Evolutionary conservation across 805 yeast species (phyloP).

Genomic region (Priceomyces fermenticarens): DNA sequence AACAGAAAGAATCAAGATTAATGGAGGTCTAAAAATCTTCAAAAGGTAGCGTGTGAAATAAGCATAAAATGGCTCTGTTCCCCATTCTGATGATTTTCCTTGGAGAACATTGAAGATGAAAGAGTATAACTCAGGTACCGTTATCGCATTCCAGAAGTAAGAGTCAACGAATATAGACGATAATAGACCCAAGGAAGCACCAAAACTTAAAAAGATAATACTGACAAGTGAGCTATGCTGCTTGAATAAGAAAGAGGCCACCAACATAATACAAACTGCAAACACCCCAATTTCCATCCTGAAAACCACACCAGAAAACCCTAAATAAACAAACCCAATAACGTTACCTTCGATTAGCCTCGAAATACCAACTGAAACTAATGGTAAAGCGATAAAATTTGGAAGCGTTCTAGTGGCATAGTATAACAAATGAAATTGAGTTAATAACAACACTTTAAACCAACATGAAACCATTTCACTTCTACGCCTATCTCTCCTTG

Average conservation of each 20-base stretch:
- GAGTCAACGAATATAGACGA: conserved; percentile 60
- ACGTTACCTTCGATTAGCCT: conserved; percentile 49
- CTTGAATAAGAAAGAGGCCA: conserved; percentile 43
- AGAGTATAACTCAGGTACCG: conserved; percentile 75
- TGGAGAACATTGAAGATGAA: conserved; percentile 72
- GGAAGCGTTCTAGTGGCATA: conserved; percentile 86
- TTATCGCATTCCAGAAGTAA: conserved; percentile 61
- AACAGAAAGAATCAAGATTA: conserved; percentile 39
- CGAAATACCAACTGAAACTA: conserved; percentile 56
- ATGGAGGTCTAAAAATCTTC: conserved; percentile 39
- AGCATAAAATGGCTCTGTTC: conserved; percentile 68
- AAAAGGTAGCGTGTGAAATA: conserved; percentile 57
- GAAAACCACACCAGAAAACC: conserved; percentile 65
- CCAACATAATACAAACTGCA: conserved; percentile 44
- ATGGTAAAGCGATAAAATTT: conserved; percentile 79
- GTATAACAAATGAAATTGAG: conserved; percentile 78
- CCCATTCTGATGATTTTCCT: conserved; percentile 81
- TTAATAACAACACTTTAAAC: conserved; percentile 55
- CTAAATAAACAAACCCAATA: conserved; percentile 48
- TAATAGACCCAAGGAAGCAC: conserved; percentile 50
- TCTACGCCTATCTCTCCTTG: conserved; percentile 14
- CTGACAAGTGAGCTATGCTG: conserved; percentile 43
- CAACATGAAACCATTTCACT: conserved; percentile 43
- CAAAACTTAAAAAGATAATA: conserved; percentile 40
- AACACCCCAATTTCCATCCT: conserved; percentile 68